Evolutionary conservation across 208 protist species (phyloP).

Genomic region (Leishmania tarentolae): DNA sequence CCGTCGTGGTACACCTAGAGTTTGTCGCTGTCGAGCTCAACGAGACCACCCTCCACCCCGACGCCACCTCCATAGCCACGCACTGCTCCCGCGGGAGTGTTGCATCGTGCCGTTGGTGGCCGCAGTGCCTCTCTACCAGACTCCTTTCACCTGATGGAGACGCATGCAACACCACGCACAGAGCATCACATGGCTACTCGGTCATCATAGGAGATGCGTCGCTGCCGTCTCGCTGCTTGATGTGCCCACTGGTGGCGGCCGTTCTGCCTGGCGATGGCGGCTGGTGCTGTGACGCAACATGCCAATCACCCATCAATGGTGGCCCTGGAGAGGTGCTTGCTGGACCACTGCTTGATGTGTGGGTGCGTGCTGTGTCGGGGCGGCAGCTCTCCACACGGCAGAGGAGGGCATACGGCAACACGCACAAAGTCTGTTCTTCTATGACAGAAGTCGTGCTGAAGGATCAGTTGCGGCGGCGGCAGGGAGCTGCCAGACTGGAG

Average conservation of each 20-base stretch:
- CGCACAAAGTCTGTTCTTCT: not conserved
- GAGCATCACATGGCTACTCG: slow-evolving; percentile 12
- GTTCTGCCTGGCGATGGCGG: not conserved
- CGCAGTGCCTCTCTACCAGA: not conserved
- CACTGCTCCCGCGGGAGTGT: slow-evolving; percentile 13
- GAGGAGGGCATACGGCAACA: not conserved
- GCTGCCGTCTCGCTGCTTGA: slow-evolving; percentile 6
- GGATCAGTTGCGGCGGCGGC: not conserved
- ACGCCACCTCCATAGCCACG: no score
- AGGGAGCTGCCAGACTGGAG: not conserved
- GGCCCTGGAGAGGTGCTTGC: slow-evolving; percentile 1
- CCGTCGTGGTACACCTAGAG: not conserved
- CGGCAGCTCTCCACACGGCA: not conserved
- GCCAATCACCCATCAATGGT: not conserved
- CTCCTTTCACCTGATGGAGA: not conserved
- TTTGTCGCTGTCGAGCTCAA: not conserved
- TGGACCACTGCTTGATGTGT: slow-evolving; percentile 20
- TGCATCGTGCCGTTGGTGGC: slow-evolving; percentile 13
- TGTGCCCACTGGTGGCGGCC: slow-evolving; percentile 21
- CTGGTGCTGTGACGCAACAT: not conserved
- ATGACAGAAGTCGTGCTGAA: not conserved
- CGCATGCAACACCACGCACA: not conserved
- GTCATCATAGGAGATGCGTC: slow-evolving; percentile 18
- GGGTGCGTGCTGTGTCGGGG: slow-evolving; percentile 20
- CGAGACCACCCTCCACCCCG: not conserved